phyloP scores from a whole-genome alignment of 345 rosid species.

The Turritis glabra region DNA sequence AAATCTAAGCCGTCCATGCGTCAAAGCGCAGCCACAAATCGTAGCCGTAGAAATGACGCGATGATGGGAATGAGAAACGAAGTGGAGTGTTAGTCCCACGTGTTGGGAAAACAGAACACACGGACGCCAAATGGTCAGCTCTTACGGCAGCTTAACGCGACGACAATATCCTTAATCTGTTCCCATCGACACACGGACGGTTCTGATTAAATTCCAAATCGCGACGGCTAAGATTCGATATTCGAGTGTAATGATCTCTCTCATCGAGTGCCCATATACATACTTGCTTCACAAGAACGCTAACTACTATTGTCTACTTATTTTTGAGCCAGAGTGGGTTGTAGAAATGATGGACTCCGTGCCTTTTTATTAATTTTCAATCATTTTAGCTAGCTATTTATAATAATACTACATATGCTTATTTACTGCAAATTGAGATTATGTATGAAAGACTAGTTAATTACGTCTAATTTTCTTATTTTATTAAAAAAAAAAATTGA shows the following conservation, averaged over 20 bases:
- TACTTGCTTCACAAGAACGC: constrained; percentile 42
- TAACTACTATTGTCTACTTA: constrained; percentile 16
- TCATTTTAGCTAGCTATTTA: neutral
- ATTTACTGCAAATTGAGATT: neutral
- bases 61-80: constrained; percentile 29
- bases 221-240: constrained; percentile 27
- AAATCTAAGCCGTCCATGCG: constrained; percentile 34
- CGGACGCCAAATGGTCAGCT: constrained; percentile 36
- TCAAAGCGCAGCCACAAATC: constrained; percentile 22
- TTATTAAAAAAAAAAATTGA: neutral
- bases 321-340: constrained; percentile 39
- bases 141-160: constrained; percentile 43
- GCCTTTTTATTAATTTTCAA: neutral
- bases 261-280: constrained; percentile 23
- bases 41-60: constrained; percentile 38
- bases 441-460: neutral
- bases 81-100: constrained; percentile 42
- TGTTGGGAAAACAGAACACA: constrained; percentile 38
- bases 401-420: constrained; percentile 6
- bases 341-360: constrained; percentile 22
- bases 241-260: constrained; percentile 28
- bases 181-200: constrained; percentile 31
- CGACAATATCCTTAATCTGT: constrained; percentile 36
- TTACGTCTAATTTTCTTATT: neutral
- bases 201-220: neutral